These are phyloP conservation scores for Batrachochytrium dendrobatidis DNA, from an alignment of 371 early-diverging fungal species.

Conservation along the genomic window DNA sequence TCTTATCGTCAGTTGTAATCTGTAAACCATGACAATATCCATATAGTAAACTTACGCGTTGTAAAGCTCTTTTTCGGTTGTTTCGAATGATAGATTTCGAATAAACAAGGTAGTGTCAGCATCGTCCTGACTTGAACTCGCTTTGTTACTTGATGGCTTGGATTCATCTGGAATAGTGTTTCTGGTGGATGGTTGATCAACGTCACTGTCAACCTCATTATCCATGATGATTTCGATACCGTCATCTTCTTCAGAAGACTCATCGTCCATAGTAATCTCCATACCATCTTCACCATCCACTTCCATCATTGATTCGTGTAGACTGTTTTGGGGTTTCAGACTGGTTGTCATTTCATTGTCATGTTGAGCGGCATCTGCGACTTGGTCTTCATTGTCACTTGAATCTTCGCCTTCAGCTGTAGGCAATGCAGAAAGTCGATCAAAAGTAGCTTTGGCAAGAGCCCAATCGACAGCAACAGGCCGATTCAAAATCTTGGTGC, in stretches of 20 bases:
- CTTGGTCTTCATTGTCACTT: conserved; percentile 27
- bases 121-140: too few species aligned
- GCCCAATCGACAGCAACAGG: conserved; percentile 81
- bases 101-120: conserved; percentile 83
- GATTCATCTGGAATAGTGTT: conserved; percentile 1
- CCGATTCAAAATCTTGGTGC: conserved; percentile 59
- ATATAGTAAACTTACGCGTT: conserved; percentile 33
- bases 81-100: conserved; percentile 84
- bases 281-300: conserved; percentile 20
- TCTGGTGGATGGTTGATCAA: conserved; percentile 33
- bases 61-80: conserved; percentile 71
- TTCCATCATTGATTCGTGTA: conserved; percentile 3
- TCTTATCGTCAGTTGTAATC: not conserved
- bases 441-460: conserved; percentile 64
- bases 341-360: conserved; percentile 20
- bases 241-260: conserved; percentile 31
- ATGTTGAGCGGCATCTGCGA: conserved; percentile 15
- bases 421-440: conserved; percentile 40
- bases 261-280: conserved; percentile 16
- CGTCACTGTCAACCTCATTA: conserved; percentile 31
- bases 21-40: not conserved
- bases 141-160: not conserved
- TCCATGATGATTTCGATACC: conserved; percentile 27
- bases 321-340: too few species aligned
- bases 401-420: conserved; percentile 14